Evolutionary conservation across 2,329 filamentous ascomycete species (phyloP).

Genomic region (Capronia coronata): DNA sequence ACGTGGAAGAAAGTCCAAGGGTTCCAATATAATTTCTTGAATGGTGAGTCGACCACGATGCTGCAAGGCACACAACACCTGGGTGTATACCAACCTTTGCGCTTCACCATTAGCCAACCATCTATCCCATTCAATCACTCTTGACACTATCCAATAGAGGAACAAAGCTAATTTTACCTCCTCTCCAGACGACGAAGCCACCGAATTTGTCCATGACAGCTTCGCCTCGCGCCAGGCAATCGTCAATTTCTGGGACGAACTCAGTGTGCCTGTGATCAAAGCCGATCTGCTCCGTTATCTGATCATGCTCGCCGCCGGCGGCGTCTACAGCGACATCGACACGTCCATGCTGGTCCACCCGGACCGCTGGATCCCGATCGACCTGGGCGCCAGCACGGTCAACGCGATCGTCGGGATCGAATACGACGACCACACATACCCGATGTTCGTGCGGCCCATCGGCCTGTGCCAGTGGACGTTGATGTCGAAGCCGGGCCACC

Average conservation of each 20-base stretch:
- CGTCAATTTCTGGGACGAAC: constrained; percentile 52
- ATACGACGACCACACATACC: constrained; percentile 71
- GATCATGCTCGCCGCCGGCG: constrained; percentile 67
- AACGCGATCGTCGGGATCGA: constrained; percentile 91
- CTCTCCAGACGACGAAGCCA: constrained; percentile 52
- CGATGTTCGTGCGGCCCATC: constrained; percentile 69
- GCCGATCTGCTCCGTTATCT: constrained; percentile 71
- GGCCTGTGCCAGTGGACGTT: constrained; percentile 99
- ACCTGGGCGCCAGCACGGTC: constrained; percentile 67
- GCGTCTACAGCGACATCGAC: constrained; percentile 87
- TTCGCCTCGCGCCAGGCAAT: constrained; percentile 63
- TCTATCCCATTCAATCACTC: no score
- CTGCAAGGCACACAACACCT: no score
- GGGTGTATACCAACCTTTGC: no score
- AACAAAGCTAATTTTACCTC: neutral
- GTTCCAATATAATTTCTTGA: constrained; percentile 14
- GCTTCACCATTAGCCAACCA: no score
- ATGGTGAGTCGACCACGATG: constrained; percentile 4
- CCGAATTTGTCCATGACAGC: constrained; percentile 60
- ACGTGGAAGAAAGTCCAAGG: constrained; percentile 13
- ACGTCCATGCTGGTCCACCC: constrained; percentile 77
- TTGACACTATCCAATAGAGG: neutral
- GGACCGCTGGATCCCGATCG: constrained; percentile 74
- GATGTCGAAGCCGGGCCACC: constrained; percentile 88
- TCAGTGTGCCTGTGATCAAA: constrained; percentile 64